Base-by-base conservation (phyloP, 2,329 filamentous ascomycete species). In the Colletotrichum brevisporum region DNA sequence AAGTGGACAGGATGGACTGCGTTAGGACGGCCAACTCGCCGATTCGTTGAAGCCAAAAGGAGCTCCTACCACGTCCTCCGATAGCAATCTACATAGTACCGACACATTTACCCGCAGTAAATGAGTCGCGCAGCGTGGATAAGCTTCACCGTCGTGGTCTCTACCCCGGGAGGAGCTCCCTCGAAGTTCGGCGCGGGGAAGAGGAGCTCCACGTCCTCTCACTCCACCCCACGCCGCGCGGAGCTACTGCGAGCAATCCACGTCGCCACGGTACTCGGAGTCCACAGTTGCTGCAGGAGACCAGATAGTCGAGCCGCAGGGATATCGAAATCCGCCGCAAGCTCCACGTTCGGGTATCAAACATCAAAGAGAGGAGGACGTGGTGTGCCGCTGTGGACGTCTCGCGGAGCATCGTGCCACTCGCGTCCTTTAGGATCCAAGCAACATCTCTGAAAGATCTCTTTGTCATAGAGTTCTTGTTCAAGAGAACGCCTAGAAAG, bases 201-300 rank as follows among this genome's bases (percentile, higher is more conserved):
- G 54, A 52, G 62, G 62, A 65, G 62, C 62, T 53, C 62, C 62
- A 65, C 47, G 62, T 65, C 47, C 62, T 52, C 62, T n/a, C 36
- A 31, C 45, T 53, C 62, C 47, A 59, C 62, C 21, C 21, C 9
- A n/a, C 26, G 54, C 54, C 21, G 56, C 47, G 54, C 26, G 62
- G 54, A 59, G 54, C 21, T 58, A 59, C 45, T 52, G 27, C 24
- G 13, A 3, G 12, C 27, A 16, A 59, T 52, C 62, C 48, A 9
- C 61, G 56, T 41, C 31, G 47, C 13, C 12, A n/a, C 24, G 31
- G 18, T 18, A 59, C n/a, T 24, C 26, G n/a, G n/a, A 59, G 12
- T 16, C 45, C 54, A 41, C 18, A 18, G 8, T 24, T 26, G 1
- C 6, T 2, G 47, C 18, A 18, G 43, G 1, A n/a, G 26, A 21